These are phyloP conservation scores for Strobilomyces echinocephalus DNA, from an alignment of 768 basidiomycete genomes.

Conservation along the genomic window DNA sequence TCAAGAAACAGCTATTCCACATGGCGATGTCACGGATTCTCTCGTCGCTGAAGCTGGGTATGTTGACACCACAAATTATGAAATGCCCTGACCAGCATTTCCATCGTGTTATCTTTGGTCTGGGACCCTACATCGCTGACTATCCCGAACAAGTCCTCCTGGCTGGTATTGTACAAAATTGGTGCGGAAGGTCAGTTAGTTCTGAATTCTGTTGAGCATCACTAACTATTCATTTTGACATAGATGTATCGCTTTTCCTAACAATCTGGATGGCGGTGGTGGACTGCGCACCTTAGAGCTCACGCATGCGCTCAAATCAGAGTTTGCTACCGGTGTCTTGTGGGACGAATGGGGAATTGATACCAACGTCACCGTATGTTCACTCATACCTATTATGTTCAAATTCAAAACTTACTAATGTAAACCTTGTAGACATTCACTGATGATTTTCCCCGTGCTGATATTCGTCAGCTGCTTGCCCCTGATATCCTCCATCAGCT, in stretches of 20 bases:
- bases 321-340: neutral
- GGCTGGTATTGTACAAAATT: neutral
- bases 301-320: neutral
- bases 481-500: neutral
- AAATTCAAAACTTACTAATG: no score
- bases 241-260: neutral
- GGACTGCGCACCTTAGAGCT: neutral
- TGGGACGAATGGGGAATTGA: constrained; percentile 4
- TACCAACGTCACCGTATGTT: neutral
- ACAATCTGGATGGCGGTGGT: neutral
- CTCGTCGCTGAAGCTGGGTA: neutral
- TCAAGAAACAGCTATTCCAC: neutral
- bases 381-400: no score
- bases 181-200: neutral
- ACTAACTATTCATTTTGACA: no score
- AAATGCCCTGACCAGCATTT: neutral
- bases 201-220: neutral
- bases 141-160: neutral
- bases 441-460: neutral
- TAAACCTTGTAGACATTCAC: neutral
- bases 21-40: neutral
- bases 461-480: neutral
- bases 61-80: neutral
- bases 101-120: neutral
- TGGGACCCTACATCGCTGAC: neutral